Evolutionary conservation across 2,329 filamentous ascomycete genomes (phyloP).

Genomic region (Rachicladosporium sp.): DNA sequence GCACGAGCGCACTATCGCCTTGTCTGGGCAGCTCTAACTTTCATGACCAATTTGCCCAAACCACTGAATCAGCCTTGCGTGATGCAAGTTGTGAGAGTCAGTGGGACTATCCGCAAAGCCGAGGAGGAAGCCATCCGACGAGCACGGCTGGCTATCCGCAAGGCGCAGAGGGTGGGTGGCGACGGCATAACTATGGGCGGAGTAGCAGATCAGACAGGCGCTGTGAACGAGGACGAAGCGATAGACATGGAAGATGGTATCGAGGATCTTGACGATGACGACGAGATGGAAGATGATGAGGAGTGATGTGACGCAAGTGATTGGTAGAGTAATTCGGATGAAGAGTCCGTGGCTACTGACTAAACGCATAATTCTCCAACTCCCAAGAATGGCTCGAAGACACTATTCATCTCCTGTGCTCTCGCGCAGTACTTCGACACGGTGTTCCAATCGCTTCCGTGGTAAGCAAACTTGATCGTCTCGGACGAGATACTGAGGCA

Average conservation of each 20-base stretch:
- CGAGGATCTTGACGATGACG: constrained; percentile 32
- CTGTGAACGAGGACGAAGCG: constrained; percentile 26
- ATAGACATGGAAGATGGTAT: constrained; percentile 33
- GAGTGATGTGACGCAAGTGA: background rate
- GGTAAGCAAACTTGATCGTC: no score
- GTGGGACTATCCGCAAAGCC: constrained; percentile 86
- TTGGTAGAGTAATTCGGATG: no score
- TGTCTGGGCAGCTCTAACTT: constrained; percentile 79
- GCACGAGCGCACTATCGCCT: constrained; percentile 72
- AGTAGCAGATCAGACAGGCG: constrained; percentile 23
- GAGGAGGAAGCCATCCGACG: constrained; percentile 80
- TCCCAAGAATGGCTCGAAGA: no score
- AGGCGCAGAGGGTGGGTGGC: constrained; percentile 37
- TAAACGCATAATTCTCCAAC: no score
- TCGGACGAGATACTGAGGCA: no score
- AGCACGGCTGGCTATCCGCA: constrained; percentile 58
- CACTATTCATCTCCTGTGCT: no score
- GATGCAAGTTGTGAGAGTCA: constrained; percentile 74
- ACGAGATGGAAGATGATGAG: constrained; percentile 32
- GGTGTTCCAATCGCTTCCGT: no score
- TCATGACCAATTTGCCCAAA: constrained; percentile 58
- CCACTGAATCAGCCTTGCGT: constrained; percentile 54
- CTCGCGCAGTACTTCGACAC: no score
- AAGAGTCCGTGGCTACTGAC: no score
- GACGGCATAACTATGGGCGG: constrained; percentile 8